Evolutionary conservation across 2,329 filamentous ascomycete species (phyloP).

Genomic region (Paecilomyces variotii): DNA sequence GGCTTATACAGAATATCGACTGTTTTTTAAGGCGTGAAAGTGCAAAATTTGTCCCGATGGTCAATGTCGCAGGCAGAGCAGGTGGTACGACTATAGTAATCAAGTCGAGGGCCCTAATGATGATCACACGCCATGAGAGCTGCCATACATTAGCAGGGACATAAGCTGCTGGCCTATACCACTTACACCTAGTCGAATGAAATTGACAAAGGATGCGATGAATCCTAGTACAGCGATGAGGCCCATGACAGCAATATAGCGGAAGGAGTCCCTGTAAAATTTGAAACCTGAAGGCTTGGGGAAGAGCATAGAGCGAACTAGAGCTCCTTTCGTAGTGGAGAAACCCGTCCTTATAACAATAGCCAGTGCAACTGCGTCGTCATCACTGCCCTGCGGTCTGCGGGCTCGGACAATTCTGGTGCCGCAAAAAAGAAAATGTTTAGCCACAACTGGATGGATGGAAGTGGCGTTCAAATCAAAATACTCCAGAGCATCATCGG

Average conservation of each 20-base stretch:
- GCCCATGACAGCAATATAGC: conserved; percentile 96
- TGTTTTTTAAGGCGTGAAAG: conserved; percentile 77
- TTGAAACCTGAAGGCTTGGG: conserved; percentile 98
- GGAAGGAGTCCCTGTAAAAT: conserved; percentile 95
- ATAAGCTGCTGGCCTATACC: not conserved
- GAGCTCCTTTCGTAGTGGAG: conserved; percentile 91
- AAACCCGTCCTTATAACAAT: conserved; percentile 93
- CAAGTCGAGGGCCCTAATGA: conserved; percentile 84
- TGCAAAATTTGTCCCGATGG: conserved; percentile 94
- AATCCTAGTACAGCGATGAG: conserved; percentile 80
- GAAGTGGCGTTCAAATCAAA: conserved; percentile 75
- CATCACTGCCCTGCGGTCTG: conserved; percentile 74
- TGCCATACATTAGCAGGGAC: conserved; percentile 15
- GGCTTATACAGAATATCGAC: conserved; percentile 94
- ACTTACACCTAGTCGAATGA: conserved; percentile 63
- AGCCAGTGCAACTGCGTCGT: conserved; percentile 79
- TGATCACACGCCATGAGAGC: conserved; percentile 80
- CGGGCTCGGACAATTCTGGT: conserved; percentile 91
- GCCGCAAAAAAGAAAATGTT: conserved; percentile 87
- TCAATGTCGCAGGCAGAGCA: conserved; percentile 85
- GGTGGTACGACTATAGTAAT: conserved; percentile 98
- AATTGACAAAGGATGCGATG: conserved; percentile 85
- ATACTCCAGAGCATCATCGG: conserved; percentile 65
- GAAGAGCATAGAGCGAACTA: conserved; percentile 96
- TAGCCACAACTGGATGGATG: conserved; percentile 72